These are phyloP conservation scores for Carex parvula DNA, from an alignment of 176 grass and related monocot species.

Conservation along the genomic window DNA sequence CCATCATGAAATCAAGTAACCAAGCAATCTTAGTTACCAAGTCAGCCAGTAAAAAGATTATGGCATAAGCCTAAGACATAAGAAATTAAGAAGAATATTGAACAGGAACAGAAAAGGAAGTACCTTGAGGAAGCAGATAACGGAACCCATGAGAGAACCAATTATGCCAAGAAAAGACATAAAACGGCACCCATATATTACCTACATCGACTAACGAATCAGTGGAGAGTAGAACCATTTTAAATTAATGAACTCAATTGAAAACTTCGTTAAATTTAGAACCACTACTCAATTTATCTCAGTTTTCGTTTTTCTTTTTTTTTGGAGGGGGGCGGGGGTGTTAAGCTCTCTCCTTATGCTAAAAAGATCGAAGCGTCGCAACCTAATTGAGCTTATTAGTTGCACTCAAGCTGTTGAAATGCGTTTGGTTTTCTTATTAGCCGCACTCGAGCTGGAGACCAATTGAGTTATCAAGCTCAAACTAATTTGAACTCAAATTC, in stretches of 20 bases:
- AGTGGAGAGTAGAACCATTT: neutral
- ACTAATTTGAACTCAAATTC: neutral
- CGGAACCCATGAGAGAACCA: constrained; percentile 64
- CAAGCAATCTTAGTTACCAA: neutral
- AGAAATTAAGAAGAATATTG: neutral
- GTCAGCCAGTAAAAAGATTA: neutral
- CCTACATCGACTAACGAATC: neutral
- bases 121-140: constrained; percentile 80
- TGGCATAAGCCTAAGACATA: neutral
- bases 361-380: neutral
- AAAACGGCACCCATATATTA: constrained; percentile 66
- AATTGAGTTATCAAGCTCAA: neutral
- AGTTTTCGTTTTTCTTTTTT: neutral
- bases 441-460: neutral
- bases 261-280: neutral
- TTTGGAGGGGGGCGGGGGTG: neutral
- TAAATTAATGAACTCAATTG: neutral
- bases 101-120: neutral
- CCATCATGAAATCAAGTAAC: neutral
- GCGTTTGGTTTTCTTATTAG: neutral
- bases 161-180: constrained; percentile 65
- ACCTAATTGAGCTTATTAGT: neutral
- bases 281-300: neutral
- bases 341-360: neutral
- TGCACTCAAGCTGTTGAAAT: too few relatives aligned